Conservation (phyloP, 345 rosid species). For the Nephelium lappaceum region DNA sequence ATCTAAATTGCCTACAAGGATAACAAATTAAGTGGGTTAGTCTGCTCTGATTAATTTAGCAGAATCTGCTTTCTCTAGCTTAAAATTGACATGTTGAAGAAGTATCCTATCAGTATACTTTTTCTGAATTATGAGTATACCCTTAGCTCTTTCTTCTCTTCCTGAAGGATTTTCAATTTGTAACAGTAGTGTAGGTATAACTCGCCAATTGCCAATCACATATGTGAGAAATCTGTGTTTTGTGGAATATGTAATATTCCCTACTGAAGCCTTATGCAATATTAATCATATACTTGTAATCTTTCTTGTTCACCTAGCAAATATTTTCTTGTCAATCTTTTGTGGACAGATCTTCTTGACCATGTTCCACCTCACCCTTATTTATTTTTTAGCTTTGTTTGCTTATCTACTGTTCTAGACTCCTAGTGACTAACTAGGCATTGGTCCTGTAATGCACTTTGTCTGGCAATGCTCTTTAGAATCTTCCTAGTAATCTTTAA, state of each 20-base stretch:
- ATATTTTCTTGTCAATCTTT: background rate
- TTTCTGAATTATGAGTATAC: background rate
- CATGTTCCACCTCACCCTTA: background rate
- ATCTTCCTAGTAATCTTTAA: background rate
- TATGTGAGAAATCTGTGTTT: background rate
- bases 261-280: background rate
- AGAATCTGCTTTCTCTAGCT: background rate
- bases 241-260: background rate
- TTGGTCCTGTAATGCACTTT: background rate
- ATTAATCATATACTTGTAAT: background rate
- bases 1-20: background rate
- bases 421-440: background rate
- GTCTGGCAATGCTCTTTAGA: background rate
- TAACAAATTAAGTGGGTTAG: conserved; percentile 2
- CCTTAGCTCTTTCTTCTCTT: background rate
- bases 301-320: background rate
- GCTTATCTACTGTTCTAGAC: background rate
- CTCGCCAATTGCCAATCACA: background rate
- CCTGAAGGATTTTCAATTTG: background rate
- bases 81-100: background rate
- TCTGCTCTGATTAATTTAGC: background rate
- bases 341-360: background rate
- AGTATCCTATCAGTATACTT: background rate
- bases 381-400: background rate
- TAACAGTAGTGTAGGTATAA: no score